Percentiles rank a stretch among this genome's conserved stretches.
phyloP scores from a whole-genome alignment of 192 early-diverging fungal genomes.

The Linnemannia elongata region DNA sequence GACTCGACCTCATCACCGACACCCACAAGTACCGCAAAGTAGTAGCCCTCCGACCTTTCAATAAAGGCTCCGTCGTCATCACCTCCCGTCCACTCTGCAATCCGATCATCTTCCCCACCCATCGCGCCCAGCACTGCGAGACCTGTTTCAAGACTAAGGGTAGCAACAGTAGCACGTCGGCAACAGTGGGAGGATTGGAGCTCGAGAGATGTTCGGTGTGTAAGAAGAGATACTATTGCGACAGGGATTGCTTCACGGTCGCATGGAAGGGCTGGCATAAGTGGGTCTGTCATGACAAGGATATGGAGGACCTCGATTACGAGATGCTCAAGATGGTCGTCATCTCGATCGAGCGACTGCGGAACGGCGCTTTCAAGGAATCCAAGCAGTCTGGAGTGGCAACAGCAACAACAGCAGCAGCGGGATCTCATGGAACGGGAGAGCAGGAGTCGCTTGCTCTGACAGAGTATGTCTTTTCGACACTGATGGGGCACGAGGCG shows the following conservation, averaged over 20 bases:
- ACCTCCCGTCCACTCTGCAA: constrained; percentile 56
- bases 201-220: constrained; percentile 54
- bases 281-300: constrained; percentile 46
- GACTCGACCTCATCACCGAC: constrained; percentile 41
- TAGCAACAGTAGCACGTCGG: not conserved
- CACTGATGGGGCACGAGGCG: constrained; percentile 57
- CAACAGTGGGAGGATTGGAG: not conserved
- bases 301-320: constrained; percentile 52
- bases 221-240: constrained; percentile 50
- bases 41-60: constrained; percentile 37
- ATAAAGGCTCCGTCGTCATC: constrained; percentile 52
- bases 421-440: not conserved
- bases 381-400: not conserved
- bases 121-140: constrained; percentile 32
- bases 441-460: constrained; percentile 23
- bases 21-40: constrained; percentile 45
- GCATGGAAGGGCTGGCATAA: constrained; percentile 55
- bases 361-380: constrained; percentile 30
- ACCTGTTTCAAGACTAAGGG: constrained; percentile 19
- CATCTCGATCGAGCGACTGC: constrained; percentile 55
- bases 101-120: constrained; percentile 58
- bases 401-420: not conserved
- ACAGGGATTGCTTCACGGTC: constrained; percentile 37
- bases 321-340: constrained; percentile 65
- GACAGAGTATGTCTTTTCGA: constrained; percentile 59